Conservation (phyloP, 805 yeast genomes). For the Maudiozyma bulderi region DNA sequence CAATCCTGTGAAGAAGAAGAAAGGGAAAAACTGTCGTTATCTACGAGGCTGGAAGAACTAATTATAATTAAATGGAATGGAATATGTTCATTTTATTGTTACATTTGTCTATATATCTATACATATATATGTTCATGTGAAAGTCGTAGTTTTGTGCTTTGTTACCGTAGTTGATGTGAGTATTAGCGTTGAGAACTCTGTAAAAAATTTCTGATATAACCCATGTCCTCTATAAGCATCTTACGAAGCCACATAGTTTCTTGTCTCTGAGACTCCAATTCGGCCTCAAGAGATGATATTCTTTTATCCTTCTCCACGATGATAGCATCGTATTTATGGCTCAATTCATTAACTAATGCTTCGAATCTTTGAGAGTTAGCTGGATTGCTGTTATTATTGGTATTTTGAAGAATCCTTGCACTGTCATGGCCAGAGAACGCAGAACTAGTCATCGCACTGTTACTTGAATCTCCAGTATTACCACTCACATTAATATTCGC, state of each 20-base stretch:
- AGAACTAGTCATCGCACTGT: neutral
- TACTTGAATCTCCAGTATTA: neutral
- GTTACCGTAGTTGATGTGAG: neutral
- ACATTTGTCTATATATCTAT: neutral
- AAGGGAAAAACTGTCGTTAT: neutral
- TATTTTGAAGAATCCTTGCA: neutral
- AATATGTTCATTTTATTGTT: neutral
- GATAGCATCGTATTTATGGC: slow-evolving; percentile 8
- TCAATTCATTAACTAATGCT: slow-evolving; percentile 4
- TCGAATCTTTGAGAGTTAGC: neutral
- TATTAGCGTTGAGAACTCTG: slow-evolving; percentile 4
- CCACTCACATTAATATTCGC: neutral
- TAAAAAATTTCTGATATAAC: slow-evolving; percentile 13
- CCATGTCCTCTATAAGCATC: slow-evolving; percentile 21
- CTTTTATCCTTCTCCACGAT: slow-evolving; percentile 16
- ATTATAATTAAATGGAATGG: neutral
- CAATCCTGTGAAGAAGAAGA: too few species aligned
- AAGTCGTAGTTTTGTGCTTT: neutral
- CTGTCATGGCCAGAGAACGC: neutral
- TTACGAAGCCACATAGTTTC: slow-evolving; percentile 18
- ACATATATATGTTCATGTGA: neutral
- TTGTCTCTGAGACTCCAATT: slow-evolving; percentile 15
- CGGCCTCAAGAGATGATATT: slow-evolving; percentile 13
- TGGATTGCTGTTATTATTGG: neutral
- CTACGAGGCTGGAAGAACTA: neutral